A percentile compares a stretch with the other conserved stretches of the same genome.
phyloP scores from a whole-genome alignment of 2,329 filamentous ascomycete species.

The Lasiodiplodia sp. region DNA sequence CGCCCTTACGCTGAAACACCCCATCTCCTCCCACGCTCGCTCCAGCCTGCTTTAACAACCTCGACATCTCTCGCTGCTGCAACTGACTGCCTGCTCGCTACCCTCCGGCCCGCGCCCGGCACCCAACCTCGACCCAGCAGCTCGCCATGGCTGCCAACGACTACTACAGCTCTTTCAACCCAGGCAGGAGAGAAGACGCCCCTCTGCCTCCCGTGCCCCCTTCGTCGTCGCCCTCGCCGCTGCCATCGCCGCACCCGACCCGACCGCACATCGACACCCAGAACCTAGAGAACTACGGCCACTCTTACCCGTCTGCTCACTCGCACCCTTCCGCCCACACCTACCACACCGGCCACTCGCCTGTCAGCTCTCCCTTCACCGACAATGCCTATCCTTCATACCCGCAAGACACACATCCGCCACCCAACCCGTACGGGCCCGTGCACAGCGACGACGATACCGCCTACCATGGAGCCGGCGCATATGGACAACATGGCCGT shows the following conservation, averaged over 20 bases:
- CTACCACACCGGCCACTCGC: slow-evolving; percentile 24
- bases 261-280: slow-evolving; percentile 44
- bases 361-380: slow-evolving; percentile 65
- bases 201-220: slow-evolving; percentile 45
- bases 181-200: slow-evolving; percentile 53
- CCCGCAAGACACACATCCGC: slow-evolving; percentile 46
- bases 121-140: slow-evolving; percentile 9
- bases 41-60: neutral
- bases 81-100: slow-evolving; percentile 1
- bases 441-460: slow-evolving; percentile 68
- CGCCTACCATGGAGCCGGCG: slow-evolving; percentile 60
- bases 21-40: slow-evolving; percentile 21
- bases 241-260: slow-evolving; percentile 45
- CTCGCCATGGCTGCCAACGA: slow-evolving; percentile 59
- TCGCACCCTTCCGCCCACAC: slow-evolving; percentile 18
- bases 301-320: slow-evolving; percentile 30
- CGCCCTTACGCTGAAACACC: slow-evolving; percentile 16
- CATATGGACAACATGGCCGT: slow-evolving; percentile 43
- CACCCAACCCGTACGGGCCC: slow-evolving; percentile 59
- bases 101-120: slow-evolving; percentile 10
- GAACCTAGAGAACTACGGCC: slow-evolving; percentile 31
- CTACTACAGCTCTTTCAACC: slow-evolving; percentile 65
- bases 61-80: neutral
- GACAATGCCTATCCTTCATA: slow-evolving; percentile 70
- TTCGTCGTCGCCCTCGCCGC: slow-evolving; percentile 36